Evolutionary conservation across 225 moss, liverwort and hornwort genomes (phyloP).

Genomic region (Marchantia paleacea): DNA sequence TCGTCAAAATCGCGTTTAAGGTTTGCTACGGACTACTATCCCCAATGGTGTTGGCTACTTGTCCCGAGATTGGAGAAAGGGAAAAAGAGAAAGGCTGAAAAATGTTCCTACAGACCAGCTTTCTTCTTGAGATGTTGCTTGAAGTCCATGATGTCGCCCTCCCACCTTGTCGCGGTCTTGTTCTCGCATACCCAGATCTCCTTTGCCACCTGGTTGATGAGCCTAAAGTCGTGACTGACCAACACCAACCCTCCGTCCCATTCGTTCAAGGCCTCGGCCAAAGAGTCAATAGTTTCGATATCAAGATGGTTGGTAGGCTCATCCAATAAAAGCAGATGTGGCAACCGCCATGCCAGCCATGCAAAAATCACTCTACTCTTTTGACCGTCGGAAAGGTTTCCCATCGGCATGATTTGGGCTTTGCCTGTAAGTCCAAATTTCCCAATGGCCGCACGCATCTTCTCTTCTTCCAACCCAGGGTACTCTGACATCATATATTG

Average conservation of each 20-base stretch:
- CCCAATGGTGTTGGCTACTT: slow-evolving; percentile 23
- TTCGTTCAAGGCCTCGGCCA: slow-evolving; percentile 83
- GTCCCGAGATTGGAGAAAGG: neutral
- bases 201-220: slow-evolving; percentile 84
- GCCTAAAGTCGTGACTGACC: slow-evolving; percentile 83
- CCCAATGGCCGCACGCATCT: slow-evolving; percentile 91
- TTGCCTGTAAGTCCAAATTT: slow-evolving; percentile 84
- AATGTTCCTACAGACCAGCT: slow-evolving; percentile 60
- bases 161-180: slow-evolving; percentile 66
- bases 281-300: slow-evolving; percentile 84
- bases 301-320: slow-evolving; percentile 96
- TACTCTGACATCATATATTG: slow-evolving; percentile 88
- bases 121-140: slow-evolving; percentile 82
- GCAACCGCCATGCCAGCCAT: slow-evolving; percentile 87
- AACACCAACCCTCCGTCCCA: slow-evolving; percentile 84
- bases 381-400: slow-evolving; percentile 84
- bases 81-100: neutral
- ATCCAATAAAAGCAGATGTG: slow-evolving; percentile 70
- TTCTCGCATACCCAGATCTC: slow-evolving; percentile 93
- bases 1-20: slow-evolving; percentile 48
- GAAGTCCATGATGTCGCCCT: slow-evolving; percentile 87
- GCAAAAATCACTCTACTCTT: slow-evolving; percentile 89
- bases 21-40: slow-evolving; percentile 21
- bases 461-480: slow-evolving; percentile 87
- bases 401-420: slow-evolving; percentile 90